These are phyloP conservation scores for Viola odorata DNA, from an alignment of 345 rosid species.

Conservation along the genomic window DNA sequence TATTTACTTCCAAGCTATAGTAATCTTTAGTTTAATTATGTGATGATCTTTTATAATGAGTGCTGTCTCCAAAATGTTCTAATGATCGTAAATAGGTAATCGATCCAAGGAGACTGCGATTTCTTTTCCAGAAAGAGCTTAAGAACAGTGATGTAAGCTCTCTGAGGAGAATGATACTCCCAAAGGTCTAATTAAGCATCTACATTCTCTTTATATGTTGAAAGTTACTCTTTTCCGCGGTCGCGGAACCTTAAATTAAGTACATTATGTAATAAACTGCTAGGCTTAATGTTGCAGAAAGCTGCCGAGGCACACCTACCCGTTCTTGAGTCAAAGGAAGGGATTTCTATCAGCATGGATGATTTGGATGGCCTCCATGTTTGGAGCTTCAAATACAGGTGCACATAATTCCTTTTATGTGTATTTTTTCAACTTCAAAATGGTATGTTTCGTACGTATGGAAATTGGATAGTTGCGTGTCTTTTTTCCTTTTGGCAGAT, in stretches of 20 bases:
- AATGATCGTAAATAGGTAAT: conserved; percentile 37
- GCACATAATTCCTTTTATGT: background rate
- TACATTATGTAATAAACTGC: no score
- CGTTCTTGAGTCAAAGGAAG: conserved; percentile 75
- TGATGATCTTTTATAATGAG: background rate
- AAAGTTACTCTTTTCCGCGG: no score
- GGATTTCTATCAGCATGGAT: conserved; percentile 65
- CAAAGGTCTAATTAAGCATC: conserved; percentile 52
- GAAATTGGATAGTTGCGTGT: background rate
- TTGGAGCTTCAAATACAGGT: conserved; percentile 97
- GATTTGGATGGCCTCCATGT: conserved; percentile 72
- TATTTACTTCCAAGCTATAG: no score
- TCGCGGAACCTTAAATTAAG: no score
- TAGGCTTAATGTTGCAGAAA: conserved; percentile 41
- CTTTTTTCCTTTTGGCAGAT: background rate
- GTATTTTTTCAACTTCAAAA: background rate
- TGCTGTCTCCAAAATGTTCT: conserved; percentile 9
- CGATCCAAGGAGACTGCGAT: conserved; percentile 61
- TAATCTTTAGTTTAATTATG: no score
- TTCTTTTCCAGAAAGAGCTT: conserved; percentile 87
- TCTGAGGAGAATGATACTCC: conserved; percentile 85
- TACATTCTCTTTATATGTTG: background rate
- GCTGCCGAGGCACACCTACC: conserved; percentile 94
- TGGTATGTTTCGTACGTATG: background rate
- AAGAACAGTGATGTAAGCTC: conserved; percentile 96